These are phyloP conservation scores for Pouteria glomerata DNA, from an alignment of 148 eudicot genomes.

Conservation along the genomic window DNA sequence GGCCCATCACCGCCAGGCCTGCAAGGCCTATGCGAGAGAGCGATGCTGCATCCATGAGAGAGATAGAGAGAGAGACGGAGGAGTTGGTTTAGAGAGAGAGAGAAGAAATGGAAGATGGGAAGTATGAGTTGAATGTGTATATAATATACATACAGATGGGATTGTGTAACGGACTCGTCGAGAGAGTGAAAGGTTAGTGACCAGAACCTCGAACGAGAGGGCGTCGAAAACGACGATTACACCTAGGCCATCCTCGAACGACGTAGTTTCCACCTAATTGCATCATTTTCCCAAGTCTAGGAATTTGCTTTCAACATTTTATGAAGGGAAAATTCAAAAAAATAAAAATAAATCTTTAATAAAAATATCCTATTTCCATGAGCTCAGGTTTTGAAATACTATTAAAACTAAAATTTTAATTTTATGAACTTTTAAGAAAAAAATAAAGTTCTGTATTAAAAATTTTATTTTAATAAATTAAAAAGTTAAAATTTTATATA, in stretches of 20 bases:
- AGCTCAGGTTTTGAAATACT: too few relatives aligned
- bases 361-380: too few relatives aligned
- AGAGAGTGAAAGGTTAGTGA: slow-evolving; percentile 49
- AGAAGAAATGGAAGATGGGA: not conserved
- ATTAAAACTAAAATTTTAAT: too few relatives aligned
- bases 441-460: too few relatives aligned
- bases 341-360: too few relatives aligned
- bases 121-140: not conserved
- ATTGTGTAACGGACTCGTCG: slow-evolving; percentile 50
- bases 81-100: not conserved
- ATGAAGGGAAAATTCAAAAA: too few relatives aligned
- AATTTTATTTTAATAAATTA: too few relatives aligned
- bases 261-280: not conserved
- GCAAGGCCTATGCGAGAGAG: slow-evolving; percentile 69
- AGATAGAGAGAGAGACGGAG: not conserved
- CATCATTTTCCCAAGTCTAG: not conserved
- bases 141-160: too few relatives aligned
- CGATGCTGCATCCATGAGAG: slow-evolving; percentile 36
- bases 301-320: too few relatives aligned
- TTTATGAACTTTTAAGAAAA: too few relatives aligned
- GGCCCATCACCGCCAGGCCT: slow-evolving; percentile 89
- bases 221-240: slow-evolving; percentile 10
- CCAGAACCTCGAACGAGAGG: slow-evolving; percentile 17
- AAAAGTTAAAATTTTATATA: too few relatives aligned
- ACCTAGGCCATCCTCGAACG: not conserved